A percentile compares a stretch with the other conserved stretches of the same genome.
Evolutionary conservation across 192 early-diverging fungal species (phyloP).

Genomic region (Gorgonomyces haynaldii): DNA sequence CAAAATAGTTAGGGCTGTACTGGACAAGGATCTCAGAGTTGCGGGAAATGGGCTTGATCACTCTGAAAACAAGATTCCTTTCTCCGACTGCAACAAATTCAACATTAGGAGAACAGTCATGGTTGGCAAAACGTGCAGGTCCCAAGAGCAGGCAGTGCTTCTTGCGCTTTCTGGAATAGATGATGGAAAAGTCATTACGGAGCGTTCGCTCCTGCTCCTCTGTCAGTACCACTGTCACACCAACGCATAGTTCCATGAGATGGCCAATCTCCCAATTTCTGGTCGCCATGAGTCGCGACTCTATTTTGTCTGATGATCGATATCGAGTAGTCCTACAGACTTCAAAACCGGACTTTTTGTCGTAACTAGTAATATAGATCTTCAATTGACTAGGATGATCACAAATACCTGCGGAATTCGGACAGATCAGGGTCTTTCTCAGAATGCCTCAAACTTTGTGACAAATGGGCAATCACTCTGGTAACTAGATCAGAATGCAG

Average conservation of each 20-base stretch:
- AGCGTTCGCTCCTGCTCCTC: constrained; percentile 29
- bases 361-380: constrained; percentile 56
- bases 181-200: constrained; percentile 54
- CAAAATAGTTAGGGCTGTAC: constrained; percentile 61
- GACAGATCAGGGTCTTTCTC: neutral
- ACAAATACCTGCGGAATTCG: constrained; percentile 4
- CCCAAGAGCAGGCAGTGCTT: constrained; percentile 54
- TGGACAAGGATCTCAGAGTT: constrained; percentile 58
- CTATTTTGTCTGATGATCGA: constrained; percentile 30
- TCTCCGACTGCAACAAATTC: constrained; percentile 25
- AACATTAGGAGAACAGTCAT: constrained; percentile 60
- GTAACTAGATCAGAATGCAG: neutral
- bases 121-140: constrained; percentile 64
- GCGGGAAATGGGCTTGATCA: constrained; percentile 25
- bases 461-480: constrained; percentile 4
- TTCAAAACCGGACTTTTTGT: constrained; percentile 52
- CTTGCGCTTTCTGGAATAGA: constrained; percentile 45
- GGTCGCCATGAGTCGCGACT: constrained; percentile 36
- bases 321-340: constrained; percentile 48
- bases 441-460: constrained; percentile 5
- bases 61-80: constrained; percentile 54
- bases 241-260: constrained; percentile 31
- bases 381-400: constrained; percentile 27
- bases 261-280: constrained; percentile 36
- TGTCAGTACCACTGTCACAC: constrained; percentile 40